Conservation (phyloP, 441 rosid species). For the Bruguiera hainesii region DNA sequence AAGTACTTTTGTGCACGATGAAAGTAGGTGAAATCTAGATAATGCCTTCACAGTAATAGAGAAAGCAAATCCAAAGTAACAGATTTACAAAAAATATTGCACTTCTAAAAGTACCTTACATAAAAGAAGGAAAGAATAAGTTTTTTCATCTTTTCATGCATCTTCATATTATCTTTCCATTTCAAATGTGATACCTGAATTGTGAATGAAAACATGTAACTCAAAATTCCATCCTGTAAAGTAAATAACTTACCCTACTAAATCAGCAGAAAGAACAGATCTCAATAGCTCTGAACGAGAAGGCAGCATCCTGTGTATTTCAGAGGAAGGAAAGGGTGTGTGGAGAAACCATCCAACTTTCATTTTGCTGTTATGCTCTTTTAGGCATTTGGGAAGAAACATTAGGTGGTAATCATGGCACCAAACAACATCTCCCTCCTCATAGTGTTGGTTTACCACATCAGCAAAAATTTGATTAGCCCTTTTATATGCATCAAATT, state of each 20-base stretch:
- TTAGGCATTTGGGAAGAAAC: slow-evolving; percentile 77
- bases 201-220: background rate
- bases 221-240: slow-evolving; percentile 6
- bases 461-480: slow-evolving; percentile 85
- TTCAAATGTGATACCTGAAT: background rate
- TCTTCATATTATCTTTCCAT: background rate
- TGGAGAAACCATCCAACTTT: slow-evolving; percentile 93
- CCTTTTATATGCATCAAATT: slow-evolving; percentile 71
- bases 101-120: too few species aligned
- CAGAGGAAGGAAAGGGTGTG: slow-evolving; percentile 85
- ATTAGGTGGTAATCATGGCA: slow-evolving; percentile 86
- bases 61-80: too few species aligned
- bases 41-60: too few species aligned
- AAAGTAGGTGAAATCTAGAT: too few species aligned
- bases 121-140: too few species aligned
- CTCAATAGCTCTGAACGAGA: slow-evolving; percentile 64
- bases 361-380: slow-evolving; percentile 53
- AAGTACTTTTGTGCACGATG: too few species aligned
- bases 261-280: slow-evolving; percentile 78
- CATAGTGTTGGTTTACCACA: slow-evolving; percentile 56
- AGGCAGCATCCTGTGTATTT: slow-evolving; percentile 75
- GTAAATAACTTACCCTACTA: slow-evolving; percentile 58
- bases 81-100: too few species aligned
- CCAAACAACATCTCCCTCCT: slow-evolving; percentile 86
- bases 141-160: too few species aligned